Conservation (phyloP, 2,329 filamentous ascomycete species). For the Colletotrichum endophyticum region DNA sequence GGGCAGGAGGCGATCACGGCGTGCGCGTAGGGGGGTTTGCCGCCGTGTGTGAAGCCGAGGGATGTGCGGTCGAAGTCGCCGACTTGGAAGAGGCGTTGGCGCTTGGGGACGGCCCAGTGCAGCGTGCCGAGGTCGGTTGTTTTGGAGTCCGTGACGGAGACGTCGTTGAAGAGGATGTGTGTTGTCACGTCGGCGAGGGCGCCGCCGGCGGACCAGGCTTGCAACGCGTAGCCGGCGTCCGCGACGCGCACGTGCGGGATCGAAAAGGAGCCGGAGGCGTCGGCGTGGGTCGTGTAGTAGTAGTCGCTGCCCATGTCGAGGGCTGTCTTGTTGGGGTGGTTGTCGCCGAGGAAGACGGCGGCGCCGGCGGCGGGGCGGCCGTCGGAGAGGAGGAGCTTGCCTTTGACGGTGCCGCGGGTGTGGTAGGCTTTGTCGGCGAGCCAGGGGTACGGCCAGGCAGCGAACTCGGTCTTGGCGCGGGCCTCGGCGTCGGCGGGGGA, state of each 20-base stretch:
- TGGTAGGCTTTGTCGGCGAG: constrained; percentile 50
- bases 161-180: constrained; percentile 42
- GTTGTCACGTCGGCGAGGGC: constrained; percentile 49
- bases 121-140: constrained; percentile 41
- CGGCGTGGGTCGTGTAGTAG: constrained; percentile 54
- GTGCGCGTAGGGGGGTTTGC: constrained; percentile 42
- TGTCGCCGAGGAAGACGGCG: constrained; percentile 28
- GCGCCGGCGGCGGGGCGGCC: constrained; percentile 52
- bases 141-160: constrained; percentile 38
- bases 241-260: constrained; percentile 48
- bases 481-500: constrained; percentile 44
- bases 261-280: constrained; percentile 44
- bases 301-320: constrained; percentile 52
- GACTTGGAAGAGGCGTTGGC: constrained; percentile 48
- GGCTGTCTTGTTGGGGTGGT: constrained; percentile 45
- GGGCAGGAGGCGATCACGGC: constrained; percentile 48
- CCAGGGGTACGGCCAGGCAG: constrained; percentile 54
- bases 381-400: constrained; percentile 48
- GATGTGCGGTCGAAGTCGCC: constrained; percentile 18
- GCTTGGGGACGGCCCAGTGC: constrained; percentile 42
- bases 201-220: constrained; percentile 55
- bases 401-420: constrained; percentile 50
- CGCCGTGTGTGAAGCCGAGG: constrained; percentile 11
- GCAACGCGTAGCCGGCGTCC: constrained; percentile 47
- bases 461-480: constrained; percentile 43